Evolutionary conservation across 305 asterid species (phyloP), one percentile per base, ranked within the genome.

Genomic region (Solanum hybrid): DNA sequence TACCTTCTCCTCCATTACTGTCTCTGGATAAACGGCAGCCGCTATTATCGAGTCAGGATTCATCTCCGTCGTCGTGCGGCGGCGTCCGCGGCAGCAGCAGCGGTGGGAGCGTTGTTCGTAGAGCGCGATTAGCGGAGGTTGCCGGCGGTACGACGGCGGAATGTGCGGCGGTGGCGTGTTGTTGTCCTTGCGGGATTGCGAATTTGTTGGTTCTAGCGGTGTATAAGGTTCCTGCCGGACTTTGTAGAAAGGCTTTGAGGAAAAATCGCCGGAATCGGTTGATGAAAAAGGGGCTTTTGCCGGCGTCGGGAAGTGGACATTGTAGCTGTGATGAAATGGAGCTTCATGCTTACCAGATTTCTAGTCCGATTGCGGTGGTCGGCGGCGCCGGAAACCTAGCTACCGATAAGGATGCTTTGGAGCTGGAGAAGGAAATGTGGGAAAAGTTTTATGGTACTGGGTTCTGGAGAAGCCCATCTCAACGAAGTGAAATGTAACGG

Each of bases 391-490:
- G 81, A 33, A 74, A 89, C 12, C 34, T 89, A 36, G 93, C 91
- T 9, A 24, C 91, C 78, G 92, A 90, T 40, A 33, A 92, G 24
- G 99, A 96, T 10, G 95, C 92, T n/a, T 18, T 93, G 18, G 96
- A 95, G 93, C 94, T 97, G 71, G 99, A 97, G 93, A 97, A 95
- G 92, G 98, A 96, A 90, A 96, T 97, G 99, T 94, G 97, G 95
- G 98, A 94, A 3, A 92, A 90, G 87, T 97, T 97, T 89, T 95
- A 96, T 93, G 90, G 95, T 67, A 92, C 98, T 80, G 99, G 99
- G 2, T 97, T 97, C 89, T 97, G 99, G 99, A 91, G 99, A 87
- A 96, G 98, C 86, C 91, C 93, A 5, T 97, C 99, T 6, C 98
- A 97, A 79, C 93, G 93, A 77, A 91, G 89, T 42, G 96, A 93